These are phyloP conservation scores for Vigna angularis DNA, from an alignment of 306 rosid genomes.

Conservation along the genomic window DNA sequence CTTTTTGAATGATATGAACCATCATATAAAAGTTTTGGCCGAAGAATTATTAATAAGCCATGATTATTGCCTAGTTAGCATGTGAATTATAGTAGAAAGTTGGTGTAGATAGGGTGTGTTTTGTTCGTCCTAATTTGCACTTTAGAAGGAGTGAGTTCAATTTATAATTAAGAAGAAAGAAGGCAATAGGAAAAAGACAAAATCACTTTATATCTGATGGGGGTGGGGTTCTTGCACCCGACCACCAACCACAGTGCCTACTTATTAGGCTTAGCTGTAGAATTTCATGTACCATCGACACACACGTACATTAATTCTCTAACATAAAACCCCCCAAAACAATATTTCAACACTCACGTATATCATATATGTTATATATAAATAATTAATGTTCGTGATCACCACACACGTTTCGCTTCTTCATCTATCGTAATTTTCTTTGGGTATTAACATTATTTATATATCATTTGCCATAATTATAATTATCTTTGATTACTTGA, in stretches of 20 bases:
- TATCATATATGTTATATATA: background rate
- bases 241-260: slow-evolving; percentile 67
- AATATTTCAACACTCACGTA: background rate
- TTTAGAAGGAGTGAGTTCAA: slow-evolving; percentile 28
- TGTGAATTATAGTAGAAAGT: no score
- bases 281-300: slow-evolving; percentile 43
- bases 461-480: no score
- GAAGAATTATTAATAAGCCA: no score
- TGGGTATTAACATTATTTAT: no score
- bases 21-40: no score
- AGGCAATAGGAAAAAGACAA: slow-evolving; percentile 42
- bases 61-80: no score
- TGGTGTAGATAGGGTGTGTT: no score
- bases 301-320: slow-evolving; percentile 41
- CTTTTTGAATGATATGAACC: no score
- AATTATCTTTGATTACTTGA: background rate
- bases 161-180: slow-evolving; percentile 20
- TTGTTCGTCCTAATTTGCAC: background rate
- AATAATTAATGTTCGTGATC: background rate
- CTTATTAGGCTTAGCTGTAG: slow-evolving; percentile 58
- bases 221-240: slow-evolving; percentile 57
- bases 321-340: background rate
- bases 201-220: slow-evolving; percentile 42
- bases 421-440: background rate
- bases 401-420: slow-evolving; percentile 1